Evolutionary conservation across 495 filamentous ascomycete genomes (phyloP).

Genomic region (Hypoxylon crocopeplum): DNA sequence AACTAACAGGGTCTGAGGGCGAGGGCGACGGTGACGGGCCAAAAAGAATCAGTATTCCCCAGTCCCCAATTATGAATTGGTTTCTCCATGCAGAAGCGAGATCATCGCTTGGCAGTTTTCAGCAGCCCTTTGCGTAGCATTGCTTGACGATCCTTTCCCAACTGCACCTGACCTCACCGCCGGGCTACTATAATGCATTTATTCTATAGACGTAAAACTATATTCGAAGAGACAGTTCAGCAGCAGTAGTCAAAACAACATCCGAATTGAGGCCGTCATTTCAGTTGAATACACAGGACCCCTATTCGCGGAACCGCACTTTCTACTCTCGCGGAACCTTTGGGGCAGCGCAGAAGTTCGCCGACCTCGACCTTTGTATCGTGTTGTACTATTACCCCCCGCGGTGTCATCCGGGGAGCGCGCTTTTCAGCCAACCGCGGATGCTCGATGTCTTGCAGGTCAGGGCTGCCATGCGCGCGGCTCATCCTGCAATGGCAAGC

Average conservation of each 20-base stretch:
- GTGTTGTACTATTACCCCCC: not conserved
- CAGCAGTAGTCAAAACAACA: slow-evolving; percentile 13
- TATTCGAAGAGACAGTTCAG: slow-evolving; percentile 19
- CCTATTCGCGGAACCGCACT: slow-evolving; percentile 29
- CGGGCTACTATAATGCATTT: slow-evolving; percentile 12
- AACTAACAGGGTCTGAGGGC: slow-evolving; percentile 20
- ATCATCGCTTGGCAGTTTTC: slow-evolving; percentile 37
- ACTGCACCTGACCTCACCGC: slow-evolving; percentile 28
- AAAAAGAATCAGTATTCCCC: slow-evolving; percentile 13
- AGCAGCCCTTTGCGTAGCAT: slow-evolving; percentile 33
- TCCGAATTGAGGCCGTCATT: slow-evolving; percentile 18
- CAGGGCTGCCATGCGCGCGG: slow-evolving; percentile 26
- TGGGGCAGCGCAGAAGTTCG: not conserved
- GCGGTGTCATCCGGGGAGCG: slow-evolving; percentile 20
- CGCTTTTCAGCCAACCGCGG: slow-evolving; percentile 22
- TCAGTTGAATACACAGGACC: not conserved
- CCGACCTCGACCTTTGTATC: slow-evolving; percentile 12
- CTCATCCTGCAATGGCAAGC: slow-evolving; percentile 14
- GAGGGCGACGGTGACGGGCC: slow-evolving; percentile 4
- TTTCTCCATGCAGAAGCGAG: slow-evolving; percentile 35
- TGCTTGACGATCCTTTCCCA: slow-evolving; percentile 29
- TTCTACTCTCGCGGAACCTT: not conserved
- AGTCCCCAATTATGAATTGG: slow-evolving; percentile 21
- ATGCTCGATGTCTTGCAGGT: slow-evolving; percentile 33
- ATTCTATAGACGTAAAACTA: no score